Evolutionary conservation across 2,329 filamentous ascomycete species (phyloP).

Genomic region (Paraconiothyrium sp.): DNA sequence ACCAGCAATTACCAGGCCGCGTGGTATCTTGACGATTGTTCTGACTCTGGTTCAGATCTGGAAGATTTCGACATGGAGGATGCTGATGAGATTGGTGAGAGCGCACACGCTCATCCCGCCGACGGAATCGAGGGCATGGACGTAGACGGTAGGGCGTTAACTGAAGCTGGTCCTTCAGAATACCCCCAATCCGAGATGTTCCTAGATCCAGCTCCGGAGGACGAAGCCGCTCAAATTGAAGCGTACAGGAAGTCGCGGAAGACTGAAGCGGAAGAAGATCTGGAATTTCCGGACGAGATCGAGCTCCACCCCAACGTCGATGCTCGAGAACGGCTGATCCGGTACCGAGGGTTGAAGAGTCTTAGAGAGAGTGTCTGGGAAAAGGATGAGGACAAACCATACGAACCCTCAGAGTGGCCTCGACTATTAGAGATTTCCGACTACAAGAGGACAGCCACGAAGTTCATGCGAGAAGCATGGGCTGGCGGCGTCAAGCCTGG

Average conservation of each 20-base stretch:
- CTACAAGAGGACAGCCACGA: constrained; percentile 84
- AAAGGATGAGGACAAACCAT: constrained; percentile 82
- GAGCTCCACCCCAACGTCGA: constrained; percentile 89
- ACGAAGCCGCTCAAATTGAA: constrained; percentile 83
- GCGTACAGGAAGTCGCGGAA: constrained; percentile 82
- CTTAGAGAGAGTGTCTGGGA: constrained; percentile 89
- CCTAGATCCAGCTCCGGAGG: constrained; percentile 78
- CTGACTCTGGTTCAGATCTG: constrained; percentile 85
- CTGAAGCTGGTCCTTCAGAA: constrained; percentile 83
- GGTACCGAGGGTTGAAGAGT: constrained; percentile 93
- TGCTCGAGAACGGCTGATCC: constrained; percentile 82
- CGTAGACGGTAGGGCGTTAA: constrained; percentile 65
- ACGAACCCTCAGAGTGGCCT: constrained; percentile 90
- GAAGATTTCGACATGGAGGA: constrained; percentile 70
- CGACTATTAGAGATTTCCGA: constrained; percentile 87
- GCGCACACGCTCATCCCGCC: constrained; percentile 71
- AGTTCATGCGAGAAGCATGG: constrained; percentile 80
- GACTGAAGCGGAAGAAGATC: constrained; percentile 85
- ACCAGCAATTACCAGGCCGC: constrained; percentile 94
- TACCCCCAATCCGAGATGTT: constrained; percentile 96
- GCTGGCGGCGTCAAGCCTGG: constrained; percentile 88
- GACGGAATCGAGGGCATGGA: constrained; percentile 78
- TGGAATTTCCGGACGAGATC: constrained; percentile 97
- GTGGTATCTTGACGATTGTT: constrained; percentile 87
- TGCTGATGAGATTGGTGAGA: constrained; percentile 59